These are phyloP conservation scores for Diaporthe helianthi DNA, from an alignment of 2,329 filamentous ascomycete genomes.

Conservation along the genomic window DNA sequence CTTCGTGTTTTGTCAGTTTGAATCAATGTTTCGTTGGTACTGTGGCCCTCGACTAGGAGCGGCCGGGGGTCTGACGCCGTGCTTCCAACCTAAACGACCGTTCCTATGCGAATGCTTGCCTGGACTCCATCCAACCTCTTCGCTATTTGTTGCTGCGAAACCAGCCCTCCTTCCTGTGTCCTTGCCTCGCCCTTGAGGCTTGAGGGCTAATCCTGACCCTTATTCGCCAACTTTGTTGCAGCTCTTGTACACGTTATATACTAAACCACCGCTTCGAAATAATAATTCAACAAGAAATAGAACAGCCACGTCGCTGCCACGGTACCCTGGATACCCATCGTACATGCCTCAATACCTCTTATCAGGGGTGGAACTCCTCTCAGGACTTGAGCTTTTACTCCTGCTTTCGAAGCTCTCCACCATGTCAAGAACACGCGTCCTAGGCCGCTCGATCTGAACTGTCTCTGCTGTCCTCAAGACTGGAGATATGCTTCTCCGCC, in stretches of 20 bases:
- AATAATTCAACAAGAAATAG: not conserved
- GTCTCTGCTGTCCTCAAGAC: conserved; percentile 34
- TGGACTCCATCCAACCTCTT: conserved; percentile 2
- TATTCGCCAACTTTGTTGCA: not conserved
- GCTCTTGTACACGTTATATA: not conserved
- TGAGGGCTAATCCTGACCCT: conserved; percentile 1
- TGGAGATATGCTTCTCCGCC: conserved; percentile 31
- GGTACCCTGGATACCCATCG: not conserved
- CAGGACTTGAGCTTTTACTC: conserved; percentile 52
- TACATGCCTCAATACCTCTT: not conserved
- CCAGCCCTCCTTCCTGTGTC: not conserved
- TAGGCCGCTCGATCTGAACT: conserved; percentile 47
- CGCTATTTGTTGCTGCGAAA: conserved; percentile 12
- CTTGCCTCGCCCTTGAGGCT: conserved; percentile 11
- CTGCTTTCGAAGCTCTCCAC: conserved; percentile 61
- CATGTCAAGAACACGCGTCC: conserved; percentile 60
- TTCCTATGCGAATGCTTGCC: not conserved
- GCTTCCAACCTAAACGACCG: not conserved
- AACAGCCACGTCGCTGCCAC: not conserved
- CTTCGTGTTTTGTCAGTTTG: not conserved
- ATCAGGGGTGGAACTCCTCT: conserved; percentile 44
- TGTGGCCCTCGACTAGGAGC: not conserved
- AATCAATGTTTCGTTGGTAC: not conserved
- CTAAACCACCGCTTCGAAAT: not conserved
- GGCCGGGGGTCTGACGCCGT: not conserved